Evolutionary conservation across 352 stramenopile genomes (phyloP).

Genomic region (Aphanomyces cochlioides): DNA sequence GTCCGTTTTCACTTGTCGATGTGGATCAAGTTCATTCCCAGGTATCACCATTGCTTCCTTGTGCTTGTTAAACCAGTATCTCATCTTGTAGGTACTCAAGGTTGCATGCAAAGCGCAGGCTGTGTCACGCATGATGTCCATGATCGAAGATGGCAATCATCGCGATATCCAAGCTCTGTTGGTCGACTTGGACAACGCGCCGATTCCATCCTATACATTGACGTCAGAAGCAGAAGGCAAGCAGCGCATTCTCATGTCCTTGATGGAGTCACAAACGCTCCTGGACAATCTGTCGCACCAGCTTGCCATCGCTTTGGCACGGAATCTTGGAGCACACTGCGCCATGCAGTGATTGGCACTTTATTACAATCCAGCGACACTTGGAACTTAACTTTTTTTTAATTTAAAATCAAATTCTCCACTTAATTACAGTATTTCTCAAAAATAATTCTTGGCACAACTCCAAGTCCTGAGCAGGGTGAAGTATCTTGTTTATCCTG

Average conservation of each 20-base stretch:
- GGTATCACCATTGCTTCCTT: not conserved
- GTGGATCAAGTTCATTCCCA: slow-evolving; percentile 12
- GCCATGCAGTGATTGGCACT: slow-evolving; percentile 7
- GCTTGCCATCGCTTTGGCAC: not conserved
- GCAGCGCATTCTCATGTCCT: slow-evolving; percentile 24
- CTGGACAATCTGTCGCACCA: slow-evolving; percentile 10
- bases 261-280: slow-evolving; percentile 7
- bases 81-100: not conserved
- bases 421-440: no score
- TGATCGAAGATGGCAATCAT: not conserved
- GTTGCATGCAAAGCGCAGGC: slow-evolving; percentile 9
- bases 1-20: slow-evolving; percentile 5
- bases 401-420: no score
- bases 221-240: slow-evolving; percentile 10
- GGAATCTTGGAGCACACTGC: slow-evolving; percentile 2
- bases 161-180: slow-evolving; percentile 1
- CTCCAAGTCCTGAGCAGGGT: no score
- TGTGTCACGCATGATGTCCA: not conserved
- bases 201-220: not conserved
- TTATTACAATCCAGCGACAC: no score
- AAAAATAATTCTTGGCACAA: no score
- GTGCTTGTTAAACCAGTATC: not conserved
- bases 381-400: no score
- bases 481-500: no score
- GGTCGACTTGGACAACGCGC: not conserved